Conservation (phyloP, 2,329 filamentous ascomycete species). For the Tothia fuscella region DNA sequence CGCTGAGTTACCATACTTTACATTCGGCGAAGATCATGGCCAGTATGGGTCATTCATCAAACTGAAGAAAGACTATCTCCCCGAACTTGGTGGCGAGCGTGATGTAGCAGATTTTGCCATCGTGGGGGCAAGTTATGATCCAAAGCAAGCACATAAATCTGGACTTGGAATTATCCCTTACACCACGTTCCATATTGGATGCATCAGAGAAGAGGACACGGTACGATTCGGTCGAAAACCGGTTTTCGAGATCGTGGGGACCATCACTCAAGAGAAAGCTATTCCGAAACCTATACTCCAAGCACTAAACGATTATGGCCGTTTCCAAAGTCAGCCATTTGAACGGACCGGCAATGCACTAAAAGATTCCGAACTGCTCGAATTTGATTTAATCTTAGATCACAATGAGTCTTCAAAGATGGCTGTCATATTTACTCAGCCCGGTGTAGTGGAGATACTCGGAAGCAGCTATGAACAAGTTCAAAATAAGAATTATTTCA, state of each 20-base stretch:
- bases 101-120: constrained; percentile 62
- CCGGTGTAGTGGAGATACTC: constrained; percentile 67
- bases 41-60: constrained; percentile 48
- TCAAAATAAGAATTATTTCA: constrained; percentile 57
- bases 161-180: constrained; percentile 47
- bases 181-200: constrained; percentile 74
- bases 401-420: constrained; percentile 17
- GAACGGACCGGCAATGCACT: constrained; percentile 14
- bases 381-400: constrained; percentile 13
- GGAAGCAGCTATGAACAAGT: constrained; percentile 70
- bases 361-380: constrained; percentile 14
- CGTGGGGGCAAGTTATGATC: constrained; percentile 61
- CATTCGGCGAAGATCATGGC: constrained; percentile 14
- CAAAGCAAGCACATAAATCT: constrained; percentile 47
- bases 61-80: constrained; percentile 77
- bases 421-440: constrained; percentile 50
- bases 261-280: constrained; percentile 32
- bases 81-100: constrained; percentile 59
- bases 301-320: constrained; percentile 30
- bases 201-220: constrained; percentile 54
- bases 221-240: constrained; percentile 41
- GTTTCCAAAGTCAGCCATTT: constrained; percentile 23
- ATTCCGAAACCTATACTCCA: constrained; percentile 34
- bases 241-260: constrained; percentile 54
- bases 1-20: constrained; percentile 62